These are phyloP conservation scores for Schoenoplectus triqueter DNA, from an alignment of 202 grass and related monocot species.

Conservation along the genomic window DNA sequence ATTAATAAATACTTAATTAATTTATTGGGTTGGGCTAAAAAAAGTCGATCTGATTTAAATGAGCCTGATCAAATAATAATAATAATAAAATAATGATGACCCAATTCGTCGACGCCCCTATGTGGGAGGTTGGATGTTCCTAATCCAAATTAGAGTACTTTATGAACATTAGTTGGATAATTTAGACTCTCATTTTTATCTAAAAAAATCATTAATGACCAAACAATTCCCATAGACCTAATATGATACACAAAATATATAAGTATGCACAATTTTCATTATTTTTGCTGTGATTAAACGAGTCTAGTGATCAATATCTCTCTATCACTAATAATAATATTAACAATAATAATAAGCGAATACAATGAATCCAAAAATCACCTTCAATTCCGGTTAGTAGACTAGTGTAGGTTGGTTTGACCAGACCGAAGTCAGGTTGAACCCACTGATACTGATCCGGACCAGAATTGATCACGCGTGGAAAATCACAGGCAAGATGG, in stretches of 20 bases:
- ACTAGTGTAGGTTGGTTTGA: conserved; percentile 63
- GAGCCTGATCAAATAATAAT: no score
- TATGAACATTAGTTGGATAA: no score
- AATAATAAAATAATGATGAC: no score
- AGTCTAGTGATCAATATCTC: background rate
- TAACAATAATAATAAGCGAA: background rate
- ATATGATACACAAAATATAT: background rate
- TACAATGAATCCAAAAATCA: background rate
- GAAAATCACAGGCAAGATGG: conserved; percentile 95
- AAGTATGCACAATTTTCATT: background rate
- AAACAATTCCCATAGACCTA: background rate
- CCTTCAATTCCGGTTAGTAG: conserved; percentile 71
- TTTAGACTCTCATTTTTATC: no score
- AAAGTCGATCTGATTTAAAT: no score
- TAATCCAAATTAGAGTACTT: no score
- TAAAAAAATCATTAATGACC: background rate
- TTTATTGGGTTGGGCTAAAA: no score
- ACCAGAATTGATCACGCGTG: conserved; percentile 62
- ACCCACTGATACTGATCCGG: conserved; percentile 67
- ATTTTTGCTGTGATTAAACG: background rate
- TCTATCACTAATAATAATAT: no score
- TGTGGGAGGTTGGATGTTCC: no score
- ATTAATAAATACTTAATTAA: no score
- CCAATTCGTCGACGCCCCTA: no score
- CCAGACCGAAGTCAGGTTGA: conserved; percentile 57